Evolutionary conservation across 1,139 yeast species (phyloP), one percentile per base, ranked within the genome.

Genomic region (Yamadazyma pseudoaaseri): DNA sequence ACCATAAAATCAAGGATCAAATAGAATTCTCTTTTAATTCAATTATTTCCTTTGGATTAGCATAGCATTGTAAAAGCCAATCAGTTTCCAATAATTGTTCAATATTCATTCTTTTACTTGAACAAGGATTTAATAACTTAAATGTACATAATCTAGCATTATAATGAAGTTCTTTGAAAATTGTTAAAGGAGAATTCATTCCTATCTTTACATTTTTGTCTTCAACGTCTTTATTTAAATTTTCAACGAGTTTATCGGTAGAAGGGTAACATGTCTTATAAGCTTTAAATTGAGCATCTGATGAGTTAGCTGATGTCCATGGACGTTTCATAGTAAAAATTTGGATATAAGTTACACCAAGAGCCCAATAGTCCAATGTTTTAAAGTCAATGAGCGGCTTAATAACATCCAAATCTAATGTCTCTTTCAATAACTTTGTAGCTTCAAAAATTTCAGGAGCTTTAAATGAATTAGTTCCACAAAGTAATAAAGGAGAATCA

Each of bases 381-480:
- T 59, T 58, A 33, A 65, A 60, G 17, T 51, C 43, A 17, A 49
- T 34, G n/a, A 41, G 31, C 4, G 42, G 36, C 22, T 38, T 42
- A 6, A 44, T 25, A 24, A 39, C 29, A 9, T 35, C 31, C n/a
- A 39, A 20, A 21, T 30, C 29, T 7, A 36, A 33, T 8, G 36
- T 44, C 10, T 38, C 37, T 2, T 30, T 30, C 8, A 48, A 31
- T 8, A 39, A 36, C 2, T 31, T 26, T 36, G 65, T 72, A 27
- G 51, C 49, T 11, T 48, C 42, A 42, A 65, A 70, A 26, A 74
- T 47, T 46, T 76, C 81, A 0, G 82, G 81, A 0, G 81, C 74
- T 46, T 74, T 76, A 51, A 74, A 76, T 13, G 77, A 68, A 23
- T 60, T 62, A 2, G 82, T 76, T 1, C 82, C 82, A 39, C 72